Evolutionary conservation across 1,284 basidiomycete species (phyloP), one percentile per base, ranked within the genome.

Genomic region (Trichosporon sp.): DNA sequence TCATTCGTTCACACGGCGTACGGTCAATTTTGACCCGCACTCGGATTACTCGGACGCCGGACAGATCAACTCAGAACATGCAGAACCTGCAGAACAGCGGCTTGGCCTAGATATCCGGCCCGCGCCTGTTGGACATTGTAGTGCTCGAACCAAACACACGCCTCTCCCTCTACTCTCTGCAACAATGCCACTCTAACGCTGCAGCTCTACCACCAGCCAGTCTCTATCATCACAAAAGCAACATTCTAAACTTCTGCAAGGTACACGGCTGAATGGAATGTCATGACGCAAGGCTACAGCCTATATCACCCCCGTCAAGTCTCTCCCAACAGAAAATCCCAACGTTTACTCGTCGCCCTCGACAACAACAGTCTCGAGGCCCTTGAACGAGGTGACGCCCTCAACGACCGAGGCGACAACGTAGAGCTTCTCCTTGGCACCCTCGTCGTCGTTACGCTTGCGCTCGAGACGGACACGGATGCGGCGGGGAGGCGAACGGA

Each of bases 401-500:
- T 86, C 84, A 69, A 96, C 88, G 77, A 90, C 86, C 67, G 86
- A 87, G 69, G 90, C 94, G 79, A 93, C 91, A 59, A 92, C 95
- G 86, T 85, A 96, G 65, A 97, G 88, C 85, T 95, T 96, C 85
- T 97, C 94, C 85, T 95, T 95, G 68, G 93, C 92, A 74, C 89
- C 90, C 84, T 96, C 93, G 75, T 95, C 92, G 81, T 96, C 93
- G 80, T 94, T 94, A 77, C 92, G 88, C 92, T 83, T 84, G 91
- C 94, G 88, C 85, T 95, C 92, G 72, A 96, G 88, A 81, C 91
- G 89, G 65, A 97, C 88, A 68, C 94, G 87, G 81, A 96, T 84
- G 70, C 94, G 85, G 79, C 91, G 89, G 56, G 94, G 94, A 46
- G 94, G 91, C 67, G 86, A 88, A 85, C 94, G 93, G 82, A 97